phyloP scores from a whole-genome alignment of 2,329 filamentous ascomycete genomes.

The Apiospora sp. region DNA sequence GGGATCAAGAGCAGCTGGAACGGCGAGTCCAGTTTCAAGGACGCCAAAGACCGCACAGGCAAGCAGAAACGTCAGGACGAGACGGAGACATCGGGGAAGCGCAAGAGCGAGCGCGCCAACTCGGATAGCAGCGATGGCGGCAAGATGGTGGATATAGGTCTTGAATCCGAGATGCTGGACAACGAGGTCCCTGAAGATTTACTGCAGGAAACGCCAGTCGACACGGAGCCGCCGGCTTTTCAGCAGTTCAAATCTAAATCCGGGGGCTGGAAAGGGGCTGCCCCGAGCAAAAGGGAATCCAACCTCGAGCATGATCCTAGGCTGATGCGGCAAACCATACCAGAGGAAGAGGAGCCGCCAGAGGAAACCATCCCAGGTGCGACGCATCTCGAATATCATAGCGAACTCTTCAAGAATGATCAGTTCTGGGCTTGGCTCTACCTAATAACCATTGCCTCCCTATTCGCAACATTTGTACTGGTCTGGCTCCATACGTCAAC shows the following conservation, averaged over 20 bases:
- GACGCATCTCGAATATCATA: slow-evolving; percentile 64
- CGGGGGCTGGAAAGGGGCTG: slow-evolving; percentile 47
- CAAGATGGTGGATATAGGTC: slow-evolving; percentile 86
- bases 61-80: slow-evolving; percentile 55
- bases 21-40: slow-evolving; percentile 56
- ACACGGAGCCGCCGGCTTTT: slow-evolving; percentile 67
- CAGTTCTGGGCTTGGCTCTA: slow-evolving; percentile 92
- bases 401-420: slow-evolving; percentile 82
- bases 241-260: slow-evolving; percentile 61
- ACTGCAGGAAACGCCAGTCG: slow-evolving; percentile 59
- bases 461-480: slow-evolving; percentile 88
- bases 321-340: slow-evolving; percentile 48
- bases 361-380: slow-evolving; percentile 48
- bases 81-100: slow-evolving; percentile 34
- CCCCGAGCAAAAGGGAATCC: slow-evolving; percentile 49
- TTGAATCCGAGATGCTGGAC: slow-evolving; percentile 72
- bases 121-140: slow-evolving; percentile 52
- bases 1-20: slow-evolving; percentile 73
- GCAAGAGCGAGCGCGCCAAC: slow-evolving; percentile 42
- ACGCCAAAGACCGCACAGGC: slow-evolving; percentile 37
- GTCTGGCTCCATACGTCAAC: slow-evolving; percentile 88
- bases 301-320: slow-evolving; percentile 59
- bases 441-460: slow-evolving; percentile 80
- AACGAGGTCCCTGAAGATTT: slow-evolving; percentile 69
- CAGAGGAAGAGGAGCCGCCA: slow-evolving; percentile 47